phyloP scores from a whole-genome alignment of 2,329 filamentous ascomycete genomes.

The Diaporthe capsici region DNA sequence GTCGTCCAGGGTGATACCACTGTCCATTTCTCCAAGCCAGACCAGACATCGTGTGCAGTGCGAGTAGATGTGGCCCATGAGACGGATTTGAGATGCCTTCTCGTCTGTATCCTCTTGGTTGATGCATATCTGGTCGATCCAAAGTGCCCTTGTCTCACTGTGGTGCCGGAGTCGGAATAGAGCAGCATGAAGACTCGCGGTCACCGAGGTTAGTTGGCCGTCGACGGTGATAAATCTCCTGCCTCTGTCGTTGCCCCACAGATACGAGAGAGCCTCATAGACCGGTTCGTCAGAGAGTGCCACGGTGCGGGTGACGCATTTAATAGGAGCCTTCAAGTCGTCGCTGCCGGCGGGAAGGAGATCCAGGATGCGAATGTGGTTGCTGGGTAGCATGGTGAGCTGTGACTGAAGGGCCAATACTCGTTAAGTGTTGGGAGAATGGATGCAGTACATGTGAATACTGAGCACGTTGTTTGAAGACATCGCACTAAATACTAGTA shows the following conservation, averaged over 20 bases:
- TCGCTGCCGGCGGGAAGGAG: neutral
- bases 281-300: neutral
- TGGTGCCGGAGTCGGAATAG: neutral
- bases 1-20: neutral
- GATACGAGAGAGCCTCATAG: neutral
- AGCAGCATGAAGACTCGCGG: neutral
- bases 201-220: neutral
- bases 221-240: neutral
- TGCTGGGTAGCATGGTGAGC: neutral
- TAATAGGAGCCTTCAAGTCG: neutral
- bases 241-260: neutral
- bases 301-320: neutral
- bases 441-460: neutral
- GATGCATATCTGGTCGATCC: neutral
- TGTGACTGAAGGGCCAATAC: neutral
- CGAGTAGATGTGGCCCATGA: neutral
- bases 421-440: neutral
- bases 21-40: neutral
- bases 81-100: neutral
- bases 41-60: neutral
- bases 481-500: too few species aligned
- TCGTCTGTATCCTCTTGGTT: neutral
- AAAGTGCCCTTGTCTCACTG: neutral
- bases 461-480: neutral
- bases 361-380: neutral